Percentiles rank a stretch among this genome's conserved stretches.
These are phyloP conservation scores for Neocallimastix lanati DNA, from an alignment of 192 early-diverging fungal genomes.

Conservation along the genomic window DNA sequence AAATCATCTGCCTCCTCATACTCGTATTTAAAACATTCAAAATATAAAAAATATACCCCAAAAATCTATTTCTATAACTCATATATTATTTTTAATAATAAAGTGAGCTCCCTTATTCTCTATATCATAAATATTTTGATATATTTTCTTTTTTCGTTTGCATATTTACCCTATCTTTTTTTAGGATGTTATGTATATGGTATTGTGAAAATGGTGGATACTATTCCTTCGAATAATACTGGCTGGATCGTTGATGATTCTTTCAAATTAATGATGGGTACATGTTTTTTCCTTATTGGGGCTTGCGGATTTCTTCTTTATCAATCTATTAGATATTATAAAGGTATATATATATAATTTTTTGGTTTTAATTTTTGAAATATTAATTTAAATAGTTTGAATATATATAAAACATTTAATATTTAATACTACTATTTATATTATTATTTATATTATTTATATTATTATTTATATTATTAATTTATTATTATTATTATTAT, in stretches of 20 bases:
- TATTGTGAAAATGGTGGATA: not conserved
- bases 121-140: not conserved
- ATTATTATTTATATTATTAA: too few species aligned
- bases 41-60: not conserved
- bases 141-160: not conserved
- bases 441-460: too few species aligned
- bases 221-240: not conserved
- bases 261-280: not conserved
- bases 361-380: too few species aligned
- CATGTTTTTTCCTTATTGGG: not conserved
- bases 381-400: too few species aligned
- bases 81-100: not conserved
- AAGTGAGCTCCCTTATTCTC: not conserved
- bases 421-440: too few species aligned
- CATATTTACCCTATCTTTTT: not conserved
- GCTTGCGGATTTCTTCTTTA: not conserved
- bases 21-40: too few species aligned
- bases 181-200: not conserved
- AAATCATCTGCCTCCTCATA: too few species aligned
- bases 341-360: too few species aligned
- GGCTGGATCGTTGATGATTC: not conserved
- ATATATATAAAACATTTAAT: too few species aligned
- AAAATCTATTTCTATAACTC: not conserved
- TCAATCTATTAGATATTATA: not conserved
- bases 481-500: too few species aligned